Percentiles rank a stretch among this genome's conserved stretches.
phyloP scores from a whole-genome alignment of 1,284 basidiomycete species.

The Trametes polyzona region DNA sequence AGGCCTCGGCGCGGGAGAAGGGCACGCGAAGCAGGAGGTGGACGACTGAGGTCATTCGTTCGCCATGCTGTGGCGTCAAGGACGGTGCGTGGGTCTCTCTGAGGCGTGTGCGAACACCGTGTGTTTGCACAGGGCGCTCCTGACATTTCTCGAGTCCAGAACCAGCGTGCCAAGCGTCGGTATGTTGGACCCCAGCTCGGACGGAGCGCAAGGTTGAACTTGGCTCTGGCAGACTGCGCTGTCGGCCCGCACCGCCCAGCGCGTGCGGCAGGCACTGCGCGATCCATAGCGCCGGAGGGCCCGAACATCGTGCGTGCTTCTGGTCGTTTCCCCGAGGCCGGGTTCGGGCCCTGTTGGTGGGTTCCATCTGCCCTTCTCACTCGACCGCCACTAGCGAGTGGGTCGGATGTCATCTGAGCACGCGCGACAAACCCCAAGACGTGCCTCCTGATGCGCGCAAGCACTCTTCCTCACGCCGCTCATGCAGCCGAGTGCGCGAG shows the following conservation, averaged over 20 bases:
- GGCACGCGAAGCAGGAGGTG: not conserved
- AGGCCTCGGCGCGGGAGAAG: slow-evolving; percentile 21
- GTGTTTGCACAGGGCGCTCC: not conserved
- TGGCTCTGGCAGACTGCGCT: not conserved
- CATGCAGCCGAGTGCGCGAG: not conserved
- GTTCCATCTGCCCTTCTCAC: slow-evolving; percentile 4
- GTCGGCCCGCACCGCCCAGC: not conserved
- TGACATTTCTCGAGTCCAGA: not conserved
- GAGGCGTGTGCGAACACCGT: slow-evolving; percentile 12
- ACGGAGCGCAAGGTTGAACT: not conserved
- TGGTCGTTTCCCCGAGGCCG: slow-evolving; percentile 13
- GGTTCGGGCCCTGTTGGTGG: slow-evolving; percentile 15
- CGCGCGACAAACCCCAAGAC: not conserved
- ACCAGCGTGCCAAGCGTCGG: not conserved
- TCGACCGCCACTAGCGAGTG: not conserved
- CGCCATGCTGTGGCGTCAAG: not conserved
- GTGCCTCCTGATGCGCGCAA: not conserved
- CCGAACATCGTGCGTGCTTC: slow-evolving; percentile 21
- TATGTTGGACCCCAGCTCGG: not conserved
- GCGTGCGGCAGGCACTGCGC: not conserved
- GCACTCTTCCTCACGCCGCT: not conserved
- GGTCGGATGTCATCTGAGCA: slow-evolving; percentile 4
- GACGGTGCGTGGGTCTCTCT: slow-evolving; percentile 5
- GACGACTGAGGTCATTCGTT: slow-evolving; percentile 4
- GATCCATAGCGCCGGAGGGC: not conserved